phyloP scores from a whole-genome alignment of 345 rosid genomes.

The Gossypium thurberi region DNA sequence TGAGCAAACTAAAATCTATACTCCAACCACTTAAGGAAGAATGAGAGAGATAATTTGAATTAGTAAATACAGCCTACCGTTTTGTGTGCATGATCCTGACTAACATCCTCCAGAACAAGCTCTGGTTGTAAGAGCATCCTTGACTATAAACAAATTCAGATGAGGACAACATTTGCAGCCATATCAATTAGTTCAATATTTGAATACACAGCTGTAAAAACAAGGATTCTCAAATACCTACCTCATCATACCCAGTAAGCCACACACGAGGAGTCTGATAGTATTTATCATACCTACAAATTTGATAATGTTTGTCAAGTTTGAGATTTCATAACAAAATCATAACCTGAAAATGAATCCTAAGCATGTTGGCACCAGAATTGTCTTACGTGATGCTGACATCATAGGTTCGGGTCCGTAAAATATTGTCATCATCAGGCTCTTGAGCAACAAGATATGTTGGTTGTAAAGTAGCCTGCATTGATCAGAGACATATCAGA shows the following conservation, averaged over 20 bases:
- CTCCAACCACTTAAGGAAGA: not conserved
- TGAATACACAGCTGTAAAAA: not conserved
- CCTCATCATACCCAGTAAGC: conserved; percentile 96
- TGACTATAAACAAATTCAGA: conserved; percentile 40
- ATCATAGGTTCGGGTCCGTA: conserved; percentile 94
- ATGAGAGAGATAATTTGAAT: not conserved
- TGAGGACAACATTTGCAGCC: not conserved
- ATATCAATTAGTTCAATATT: conserved; percentile 1
- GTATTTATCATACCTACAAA: conserved; percentile 76
- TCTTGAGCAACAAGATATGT: conserved; percentile 76
- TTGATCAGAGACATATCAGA: not conserved
- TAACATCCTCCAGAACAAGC: conserved; percentile 85
- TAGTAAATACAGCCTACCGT: conserved; percentile 35
- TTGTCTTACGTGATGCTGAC: conserved; percentile 88
- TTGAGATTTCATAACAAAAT: not conserved
- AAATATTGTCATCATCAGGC: conserved; percentile 85
- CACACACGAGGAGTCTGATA: conserved; percentile 95
- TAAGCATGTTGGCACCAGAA: not conserved
- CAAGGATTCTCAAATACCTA: conserved; percentile 13
- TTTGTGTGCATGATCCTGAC: conserved; percentile 91
- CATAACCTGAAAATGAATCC: not conserved
- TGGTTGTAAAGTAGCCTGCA: conserved; percentile 79
- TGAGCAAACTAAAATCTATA: not conserved
- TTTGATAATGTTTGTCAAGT: conserved; percentile 9
- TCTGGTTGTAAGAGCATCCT: conserved; percentile 85